phyloP scores from a whole-genome alignment of 2,329 filamentous ascomycete species.

The Ascochyta koolunga region DNA sequence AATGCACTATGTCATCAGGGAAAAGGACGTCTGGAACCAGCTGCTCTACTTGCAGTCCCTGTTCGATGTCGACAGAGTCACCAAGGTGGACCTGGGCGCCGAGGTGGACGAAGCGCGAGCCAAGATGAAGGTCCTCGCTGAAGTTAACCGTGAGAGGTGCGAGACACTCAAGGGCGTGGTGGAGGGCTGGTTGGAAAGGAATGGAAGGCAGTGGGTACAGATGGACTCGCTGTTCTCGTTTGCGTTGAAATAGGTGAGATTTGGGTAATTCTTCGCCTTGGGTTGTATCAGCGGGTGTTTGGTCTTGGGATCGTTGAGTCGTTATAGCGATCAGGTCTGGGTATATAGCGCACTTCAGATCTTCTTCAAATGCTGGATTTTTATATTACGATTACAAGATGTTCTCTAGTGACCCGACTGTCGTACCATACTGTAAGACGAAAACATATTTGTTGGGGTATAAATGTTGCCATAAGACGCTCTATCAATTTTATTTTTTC shows the following conservation, averaged over 20 bases:
- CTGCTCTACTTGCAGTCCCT: constrained; percentile 83
- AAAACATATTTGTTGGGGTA: constrained; percentile 12
- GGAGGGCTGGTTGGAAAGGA: constrained; percentile 85
- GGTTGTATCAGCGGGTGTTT: constrained; percentile 6
- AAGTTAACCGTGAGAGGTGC: constrained; percentile 83
- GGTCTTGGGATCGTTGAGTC: background rate
- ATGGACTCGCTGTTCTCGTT: constrained; percentile 86
- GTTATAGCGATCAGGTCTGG: background rate
- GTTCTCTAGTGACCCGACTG: background rate
- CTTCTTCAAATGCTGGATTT: background rate
- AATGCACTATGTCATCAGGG: constrained; percentile 86
- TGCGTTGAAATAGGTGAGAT: constrained; percentile 46
- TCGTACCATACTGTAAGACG: background rate
- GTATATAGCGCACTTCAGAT: background rate
- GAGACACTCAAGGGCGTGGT: constrained; percentile 76
- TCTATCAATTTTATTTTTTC: background rate
- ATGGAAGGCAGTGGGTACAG: constrained; percentile 88
- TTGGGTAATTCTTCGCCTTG: background rate
- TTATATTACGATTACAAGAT: background rate
- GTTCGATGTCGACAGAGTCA: constrained; percentile 88
- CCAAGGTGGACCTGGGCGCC: constrained; percentile 54
- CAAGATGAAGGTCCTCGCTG: constrained; percentile 69
- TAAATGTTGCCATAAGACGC: constrained; percentile 13
- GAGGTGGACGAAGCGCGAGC: constrained; percentile 61
- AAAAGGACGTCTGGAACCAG: constrained; percentile 95